These are phyloP conservation scores for Chaetomium sp. DNA, from an alignment of 2,329 filamentous ascomycete genomes.

Conservation along the genomic window DNA sequence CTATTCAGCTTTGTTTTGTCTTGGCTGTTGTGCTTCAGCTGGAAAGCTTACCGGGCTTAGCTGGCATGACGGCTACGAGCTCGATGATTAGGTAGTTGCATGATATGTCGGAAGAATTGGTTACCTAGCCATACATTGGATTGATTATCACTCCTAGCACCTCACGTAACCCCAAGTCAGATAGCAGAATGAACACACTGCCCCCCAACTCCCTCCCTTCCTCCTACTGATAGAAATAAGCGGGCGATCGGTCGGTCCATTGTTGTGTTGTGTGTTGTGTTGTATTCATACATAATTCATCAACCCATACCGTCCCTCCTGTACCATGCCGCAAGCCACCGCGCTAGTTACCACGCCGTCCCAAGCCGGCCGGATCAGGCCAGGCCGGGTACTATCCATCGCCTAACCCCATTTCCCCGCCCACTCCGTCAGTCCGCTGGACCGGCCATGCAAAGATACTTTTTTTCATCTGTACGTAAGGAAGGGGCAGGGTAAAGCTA, in stretches of 20 bases:
- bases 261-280: not conserved
- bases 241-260: not conserved
- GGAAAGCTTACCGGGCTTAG: no score
- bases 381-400: not conserved
- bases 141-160: not conserved
- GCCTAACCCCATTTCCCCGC: not conserved
- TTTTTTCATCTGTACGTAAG: not conserved
- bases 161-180: not conserved
- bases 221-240: not conserved
- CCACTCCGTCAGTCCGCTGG: not conserved
- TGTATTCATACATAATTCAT: conserved; percentile 19
- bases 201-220: not conserved
- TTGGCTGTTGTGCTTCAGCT: no score
- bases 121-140: not conserved
- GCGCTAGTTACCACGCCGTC: not conserved
- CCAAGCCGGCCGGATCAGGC: not conserved
- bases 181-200: not conserved
- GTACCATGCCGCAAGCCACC: not conserved
- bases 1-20: not conserved
- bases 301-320: not conserved
- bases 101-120: no score
- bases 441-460: not conserved
- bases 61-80: no score
- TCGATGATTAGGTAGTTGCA: no score
- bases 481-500: conserved; percentile 1